Percentiles rank a stretch among this genome's conserved stretches.
phyloP scores from a whole-genome alignment of 257 asterid genomes.

The Plantago ovata region DNA sequence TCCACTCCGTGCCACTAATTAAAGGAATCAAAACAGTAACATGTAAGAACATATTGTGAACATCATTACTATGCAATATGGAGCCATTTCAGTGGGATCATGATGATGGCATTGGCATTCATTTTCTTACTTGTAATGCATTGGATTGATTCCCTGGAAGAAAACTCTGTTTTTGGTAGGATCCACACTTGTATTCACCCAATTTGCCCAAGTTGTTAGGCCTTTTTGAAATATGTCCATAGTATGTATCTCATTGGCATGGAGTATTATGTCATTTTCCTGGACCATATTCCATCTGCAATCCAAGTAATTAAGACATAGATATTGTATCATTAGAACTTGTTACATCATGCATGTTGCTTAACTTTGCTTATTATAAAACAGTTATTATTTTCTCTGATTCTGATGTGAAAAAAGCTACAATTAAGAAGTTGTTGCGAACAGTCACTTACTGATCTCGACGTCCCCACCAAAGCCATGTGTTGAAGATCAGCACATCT shows the following conservation, averaged over 20 bases:
- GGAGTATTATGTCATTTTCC: conserved; percentile 28
- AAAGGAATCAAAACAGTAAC: not conserved
- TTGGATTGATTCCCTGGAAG: conserved; percentile 59
- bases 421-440: too few species aligned
- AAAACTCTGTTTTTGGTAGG: conserved; percentile 43
- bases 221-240: conserved; percentile 51
- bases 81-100: too few species aligned
- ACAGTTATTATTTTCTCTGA: too few species aligned
- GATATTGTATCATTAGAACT: not conserved
- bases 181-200: conserved; percentile 42
- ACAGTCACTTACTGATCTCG: conserved; percentile 4
- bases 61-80: too few species aligned
- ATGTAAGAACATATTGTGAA: too few species aligned
- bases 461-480: conserved; percentile 76
- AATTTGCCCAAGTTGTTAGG: conserved; percentile 56
- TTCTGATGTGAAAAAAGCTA: not conserved
- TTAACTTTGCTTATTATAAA: too few species aligned
- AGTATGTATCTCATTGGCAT: conserved; percentile 46
- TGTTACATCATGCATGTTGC: not conserved
- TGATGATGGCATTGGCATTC: not conserved
- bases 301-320: not conserved
- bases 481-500: conserved; percentile 56
- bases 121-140: conserved; percentile 52
- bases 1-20: conserved; percentile 54
- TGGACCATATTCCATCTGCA: conserved; percentile 55